phyloP scores from a whole-genome alignment of 1,284 basidiomycete species.

The Boletus calvinii region DNA sequence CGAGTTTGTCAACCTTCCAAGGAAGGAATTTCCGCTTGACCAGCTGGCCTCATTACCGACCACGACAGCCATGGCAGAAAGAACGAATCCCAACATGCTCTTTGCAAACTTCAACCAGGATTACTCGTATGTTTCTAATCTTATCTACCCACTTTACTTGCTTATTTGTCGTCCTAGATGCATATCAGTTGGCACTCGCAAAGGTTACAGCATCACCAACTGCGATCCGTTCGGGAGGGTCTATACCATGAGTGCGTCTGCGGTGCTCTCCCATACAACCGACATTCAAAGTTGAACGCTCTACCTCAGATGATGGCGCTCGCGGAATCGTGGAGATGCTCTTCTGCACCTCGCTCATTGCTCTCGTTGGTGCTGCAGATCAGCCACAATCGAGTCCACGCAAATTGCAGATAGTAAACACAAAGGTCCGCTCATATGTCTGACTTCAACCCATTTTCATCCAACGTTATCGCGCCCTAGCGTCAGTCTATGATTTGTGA shows the following conservation, averaged over 20 bases:
- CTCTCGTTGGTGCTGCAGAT: conserved; percentile 93
- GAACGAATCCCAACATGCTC: conserved; percentile 54
- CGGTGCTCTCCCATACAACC: neutral
- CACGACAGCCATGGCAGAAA: conserved; percentile 30
- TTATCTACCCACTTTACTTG: neutral
- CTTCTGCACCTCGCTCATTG: conserved; percentile 97
- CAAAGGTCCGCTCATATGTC: conserved; percentile 62
- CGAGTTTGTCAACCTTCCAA: conserved; percentile 20
- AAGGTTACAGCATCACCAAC: conserved; percentile 96
- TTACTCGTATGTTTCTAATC: conserved; percentile 60
- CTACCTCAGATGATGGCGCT: conserved; percentile 76
- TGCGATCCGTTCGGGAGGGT: conserved; percentile 98
- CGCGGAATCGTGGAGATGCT: conserved; percentile 98
- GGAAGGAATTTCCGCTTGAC: neutral
- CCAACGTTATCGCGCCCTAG: conserved; percentile 40
- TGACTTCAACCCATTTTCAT: neutral
- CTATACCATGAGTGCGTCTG: conserved; percentile 83
- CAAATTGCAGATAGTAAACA: conserved; percentile 96
- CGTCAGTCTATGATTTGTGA: conserved; percentile 99
- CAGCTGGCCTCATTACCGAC: conserved; percentile 1
- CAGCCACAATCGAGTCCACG: conserved; percentile 84
- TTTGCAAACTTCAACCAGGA: conserved; percentile 90
- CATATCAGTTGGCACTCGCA: conserved; percentile 91
- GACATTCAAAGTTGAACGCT: neutral
- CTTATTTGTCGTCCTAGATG: conserved; percentile 53